Percentiles rank a stretch among this genome's conserved stretches.
These are phyloP conservation scores for Russula sp. DNA, from an alignment of 768 basidiomycete species.

Conservation along the genomic window DNA sequence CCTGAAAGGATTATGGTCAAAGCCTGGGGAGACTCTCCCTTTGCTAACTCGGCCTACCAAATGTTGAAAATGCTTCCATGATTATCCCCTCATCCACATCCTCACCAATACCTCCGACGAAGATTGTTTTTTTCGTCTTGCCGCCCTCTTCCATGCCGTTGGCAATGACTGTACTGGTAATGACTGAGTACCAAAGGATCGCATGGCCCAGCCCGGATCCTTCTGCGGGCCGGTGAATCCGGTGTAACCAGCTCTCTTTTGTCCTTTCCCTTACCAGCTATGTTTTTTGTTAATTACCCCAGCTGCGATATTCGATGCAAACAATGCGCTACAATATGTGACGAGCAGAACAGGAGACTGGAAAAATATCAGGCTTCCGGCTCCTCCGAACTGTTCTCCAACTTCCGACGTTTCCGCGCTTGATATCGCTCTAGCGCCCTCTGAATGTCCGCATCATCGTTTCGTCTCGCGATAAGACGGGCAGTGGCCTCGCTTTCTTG, in stretches of 20 bases:
- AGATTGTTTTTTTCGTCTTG: slow-evolving; percentile 79
- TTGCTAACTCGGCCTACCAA: slow-evolving; percentile 50
- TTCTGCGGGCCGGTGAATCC: not conserved
- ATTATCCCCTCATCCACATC: slow-evolving; percentile 75
- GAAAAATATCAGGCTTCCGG: not conserved
- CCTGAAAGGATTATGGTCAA: slow-evolving; percentile 38
- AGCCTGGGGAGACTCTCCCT: not conserved
- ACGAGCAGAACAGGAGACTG: not conserved
- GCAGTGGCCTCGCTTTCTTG: slow-evolving; percentile 59
- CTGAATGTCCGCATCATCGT: slow-evolving; percentile 64
- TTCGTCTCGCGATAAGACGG: slow-evolving; percentile 63
- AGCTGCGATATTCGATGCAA: not conserved
- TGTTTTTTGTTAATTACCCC: not conserved
- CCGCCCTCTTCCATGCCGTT: slow-evolving; percentile 69
- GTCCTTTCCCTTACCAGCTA: too few species aligned
- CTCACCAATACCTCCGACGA: slow-evolving; percentile 75
- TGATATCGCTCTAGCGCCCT: slow-evolving; percentile 69
- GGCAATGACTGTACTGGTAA: not conserved
- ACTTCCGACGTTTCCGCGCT: slow-evolving; percentile 68
- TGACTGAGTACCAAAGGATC: not conserved
- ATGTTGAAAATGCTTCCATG: slow-evolving; percentile 76
- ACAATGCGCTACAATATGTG: not conserved
- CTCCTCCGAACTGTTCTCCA: slow-evolving; percentile 37
- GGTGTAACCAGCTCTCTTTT: too few species aligned
- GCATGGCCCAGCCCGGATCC: not conserved